Conservation (phyloP, 129 eudicot species). For the Chrysanthemum lavandulifolium region DNA sequence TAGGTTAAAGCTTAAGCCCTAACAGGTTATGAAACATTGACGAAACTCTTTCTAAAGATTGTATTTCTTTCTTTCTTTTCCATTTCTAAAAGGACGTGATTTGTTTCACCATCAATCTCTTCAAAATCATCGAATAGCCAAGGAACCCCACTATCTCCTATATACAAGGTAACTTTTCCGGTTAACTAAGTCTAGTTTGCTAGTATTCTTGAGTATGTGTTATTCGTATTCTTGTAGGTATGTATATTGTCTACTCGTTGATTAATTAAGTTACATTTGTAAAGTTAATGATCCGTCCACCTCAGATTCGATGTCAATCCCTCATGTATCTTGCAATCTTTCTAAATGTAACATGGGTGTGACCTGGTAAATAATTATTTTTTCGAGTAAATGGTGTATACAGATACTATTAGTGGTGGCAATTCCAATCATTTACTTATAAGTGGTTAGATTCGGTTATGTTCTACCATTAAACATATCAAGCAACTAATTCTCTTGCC, state of each 20-base stretch:
- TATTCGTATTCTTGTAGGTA: constrained; percentile 50
- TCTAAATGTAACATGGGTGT: background rate
- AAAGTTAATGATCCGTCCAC: background rate
- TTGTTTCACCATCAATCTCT: constrained; percentile 65
- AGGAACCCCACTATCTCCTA: constrained; percentile 69
- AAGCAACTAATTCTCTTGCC: no score
- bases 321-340: no score
- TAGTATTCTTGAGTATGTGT: background rate
- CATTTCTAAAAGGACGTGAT: background rate
- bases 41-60: background rate
- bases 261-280: background rate
- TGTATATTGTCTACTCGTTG: background rate
- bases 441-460: no score
- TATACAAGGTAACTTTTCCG: constrained; percentile 72
- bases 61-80: background rate
- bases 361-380: background rate
- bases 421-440: no score
- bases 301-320: no score
- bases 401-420: no score
- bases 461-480: no score
- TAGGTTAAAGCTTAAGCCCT: background rate
- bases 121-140: constrained; percentile 60
- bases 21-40: background rate
- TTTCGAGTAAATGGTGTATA: background rate
- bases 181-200: constrained; percentile 14